Evolutionary conservation across 1,139 yeast genomes (phyloP), one percentile per base, ranked within the genome.

Genomic region (Candida tetrigidarum): DNA sequence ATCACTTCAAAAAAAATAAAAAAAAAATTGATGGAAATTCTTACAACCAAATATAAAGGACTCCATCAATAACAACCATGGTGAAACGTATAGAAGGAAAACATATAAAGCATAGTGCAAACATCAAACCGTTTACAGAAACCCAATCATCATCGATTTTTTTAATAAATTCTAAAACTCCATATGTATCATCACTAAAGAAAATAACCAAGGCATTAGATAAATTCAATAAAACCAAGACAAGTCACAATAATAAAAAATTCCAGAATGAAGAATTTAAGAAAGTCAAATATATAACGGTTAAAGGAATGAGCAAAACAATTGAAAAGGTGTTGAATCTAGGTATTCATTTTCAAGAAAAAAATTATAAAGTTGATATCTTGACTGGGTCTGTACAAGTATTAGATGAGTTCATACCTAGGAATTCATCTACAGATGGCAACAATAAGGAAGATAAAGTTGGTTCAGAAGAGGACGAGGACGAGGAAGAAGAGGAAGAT

Each of bases 241-340:
- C n/a, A n/a, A n/a, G n/a, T n/a, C n/a, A 37, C 2, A 33, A 23
- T 8, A 33, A 23, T 8, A 44, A 40, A 16, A 72, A 70, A 50
- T 71, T 66, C 46, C 72, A 74, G 43, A 61, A 64, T 33, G 72
- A 73, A 2, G 68, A 68, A 27, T 71, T 63, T 51, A 69, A 66
- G 44, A 64, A 69, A 27, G 66, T 70, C 1, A 61, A 70, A 34
- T 78, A 68, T 55, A 66, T 85, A 12, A 69, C 76, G 0, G 74
- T 86, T 2, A 67, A 80, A 50, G 93, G 90, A 0, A 84, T 85
- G 89, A 92, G 92, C 1, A 76, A 74, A 43, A 76, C 87, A 5
- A 78, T 83, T 5, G 79, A 72, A 39, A 83, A 77, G 55, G 76
- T 84, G 0, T 49, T 83, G 9, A 64, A 79, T 10, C 51, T 84